Conservation (phyloP, 306 rosid species). For the Albizia julibrissin region DNA sequence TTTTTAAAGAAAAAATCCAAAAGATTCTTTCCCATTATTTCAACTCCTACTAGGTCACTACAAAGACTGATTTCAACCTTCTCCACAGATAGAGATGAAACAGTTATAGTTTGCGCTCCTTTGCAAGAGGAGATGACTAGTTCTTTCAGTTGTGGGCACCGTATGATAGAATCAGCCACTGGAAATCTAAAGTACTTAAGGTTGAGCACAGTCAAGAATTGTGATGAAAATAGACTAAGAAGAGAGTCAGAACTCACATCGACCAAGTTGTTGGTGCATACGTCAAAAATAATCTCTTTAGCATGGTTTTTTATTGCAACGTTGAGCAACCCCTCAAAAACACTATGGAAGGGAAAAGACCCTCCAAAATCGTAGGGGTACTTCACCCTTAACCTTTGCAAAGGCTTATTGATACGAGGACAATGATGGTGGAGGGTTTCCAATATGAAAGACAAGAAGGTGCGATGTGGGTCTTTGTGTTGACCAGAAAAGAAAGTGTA, state of each 20-base stretch:
- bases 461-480: background rate
- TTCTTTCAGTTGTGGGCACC: background rate
- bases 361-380: too few relatives aligned
- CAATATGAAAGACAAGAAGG: background rate
- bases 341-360: too few relatives aligned
- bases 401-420: background rate
- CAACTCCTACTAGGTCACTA: background rate
- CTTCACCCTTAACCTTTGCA: background rate
- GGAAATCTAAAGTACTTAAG: background rate
- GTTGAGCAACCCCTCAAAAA: background rate
- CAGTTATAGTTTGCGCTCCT: background rate
- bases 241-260: background rate
- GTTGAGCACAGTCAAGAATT: background rate
- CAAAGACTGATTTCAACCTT: background rate
- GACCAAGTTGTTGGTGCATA: background rate
- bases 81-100: background rate
- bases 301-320: background rate
- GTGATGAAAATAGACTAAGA: background rate
- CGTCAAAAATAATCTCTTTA: background rate
- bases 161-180: background rate
- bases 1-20: background rate
- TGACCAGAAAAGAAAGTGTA: too few relatives aligned
- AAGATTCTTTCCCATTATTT: background rate
- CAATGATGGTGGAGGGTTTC: background rate
- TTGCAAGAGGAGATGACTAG: background rate